A percentile compares a stretch with the other conserved stretches of the same genome.
Conservation (phyloP, 2,329 filamentous ascomycete genomes). For the Aspergillus candidus region DNA sequence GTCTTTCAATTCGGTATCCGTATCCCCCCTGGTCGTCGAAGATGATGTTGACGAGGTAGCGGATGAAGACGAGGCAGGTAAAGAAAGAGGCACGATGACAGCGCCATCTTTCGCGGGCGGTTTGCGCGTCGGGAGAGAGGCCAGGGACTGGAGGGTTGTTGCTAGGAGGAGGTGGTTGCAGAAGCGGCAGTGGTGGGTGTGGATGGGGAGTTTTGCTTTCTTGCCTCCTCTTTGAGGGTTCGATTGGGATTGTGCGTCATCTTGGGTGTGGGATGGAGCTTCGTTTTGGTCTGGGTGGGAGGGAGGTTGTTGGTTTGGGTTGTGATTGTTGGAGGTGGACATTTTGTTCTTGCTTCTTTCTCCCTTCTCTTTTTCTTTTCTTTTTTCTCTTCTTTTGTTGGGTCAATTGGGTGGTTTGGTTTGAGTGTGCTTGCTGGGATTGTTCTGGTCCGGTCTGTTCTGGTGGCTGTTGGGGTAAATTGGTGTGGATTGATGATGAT, state of each 20-base stretch:
- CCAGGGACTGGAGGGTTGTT: slow-evolving; percentile 47
- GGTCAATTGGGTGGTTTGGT: too few species aligned
- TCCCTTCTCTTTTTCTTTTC: too few species aligned
- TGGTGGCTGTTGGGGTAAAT: too few species aligned
- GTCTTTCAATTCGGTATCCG: slow-evolving; percentile 10
- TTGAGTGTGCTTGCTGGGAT: too few species aligned
- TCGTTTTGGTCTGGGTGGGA: background rate
- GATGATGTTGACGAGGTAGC: background rate
- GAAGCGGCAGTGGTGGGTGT: slow-evolving; percentile 55
- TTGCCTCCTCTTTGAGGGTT: slow-evolving; percentile 1
- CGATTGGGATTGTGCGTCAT: background rate
- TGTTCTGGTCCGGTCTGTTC: too few species aligned
- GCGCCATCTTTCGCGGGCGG: slow-evolving; percentile 48
- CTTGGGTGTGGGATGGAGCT: background rate
- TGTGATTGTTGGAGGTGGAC: background rate
- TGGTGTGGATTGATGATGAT: too few species aligned
- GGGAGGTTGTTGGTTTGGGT: background rate
- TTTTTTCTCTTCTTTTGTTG: too few species aligned
- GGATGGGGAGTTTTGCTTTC: slow-evolving; percentile 29
- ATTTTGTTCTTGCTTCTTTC: too few species aligned
- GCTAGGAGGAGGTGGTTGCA: slow-evolving; percentile 61
- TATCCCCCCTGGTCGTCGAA: background rate
- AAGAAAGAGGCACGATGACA: slow-evolving; percentile 47
- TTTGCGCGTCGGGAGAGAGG: slow-evolving; percentile 48
- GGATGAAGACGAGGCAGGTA: slow-evolving; percentile 32